Evolutionary conservation across 1,139 yeast genomes (phyloP), one percentile per base, ranked within the genome.

Genomic region (Hansenula lynferdii): DNA sequence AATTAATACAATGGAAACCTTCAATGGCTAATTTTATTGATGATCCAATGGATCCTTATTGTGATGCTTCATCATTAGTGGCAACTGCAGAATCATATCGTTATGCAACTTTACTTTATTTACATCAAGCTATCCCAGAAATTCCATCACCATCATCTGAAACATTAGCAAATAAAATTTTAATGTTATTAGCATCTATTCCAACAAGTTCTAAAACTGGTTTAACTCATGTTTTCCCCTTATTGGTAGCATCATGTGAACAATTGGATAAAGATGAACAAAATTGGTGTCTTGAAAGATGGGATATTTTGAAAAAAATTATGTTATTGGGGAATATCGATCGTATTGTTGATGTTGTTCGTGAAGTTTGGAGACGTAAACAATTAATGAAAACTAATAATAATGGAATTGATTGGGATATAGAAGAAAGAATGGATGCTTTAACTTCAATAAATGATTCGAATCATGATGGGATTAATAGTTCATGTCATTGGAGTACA

Each of bases 91-190:
- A 80, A 52, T 80, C 85, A 0, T 80, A 80, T 54, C 56, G 84
- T 35, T 76, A 67, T 53, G 70, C 85, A 1, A 67, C 83, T 0
- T 56, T 80, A 31, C 53, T 80, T 18, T 78, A 76, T 50, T 59
- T 80, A 28, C 85, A 79, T 51, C 85, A 80, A 53, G 81, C 85
- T 0, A 84, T 80, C 3, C 86, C 86, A 0, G 85, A 80, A 49
- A 69, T 79, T 18, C 83, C 84, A 6, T 72, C 78, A 6, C 57
- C 65, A 28, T 56, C 75, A 6, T 72, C 83, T 1, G 78, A 72
- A 43, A 74, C 68, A 41, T 54, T 78, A 26, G 82, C 85, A 0
- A 80, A 76, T 47, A 77, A 76, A 48, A 75, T 79, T 8, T 64
- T 80, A 50, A 70, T 77, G 59, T 55, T 77, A 21, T 53, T 80